Conservation (phyloP, 192 early-diverging fungal species). For the Funneliformis mosseae region DNA sequence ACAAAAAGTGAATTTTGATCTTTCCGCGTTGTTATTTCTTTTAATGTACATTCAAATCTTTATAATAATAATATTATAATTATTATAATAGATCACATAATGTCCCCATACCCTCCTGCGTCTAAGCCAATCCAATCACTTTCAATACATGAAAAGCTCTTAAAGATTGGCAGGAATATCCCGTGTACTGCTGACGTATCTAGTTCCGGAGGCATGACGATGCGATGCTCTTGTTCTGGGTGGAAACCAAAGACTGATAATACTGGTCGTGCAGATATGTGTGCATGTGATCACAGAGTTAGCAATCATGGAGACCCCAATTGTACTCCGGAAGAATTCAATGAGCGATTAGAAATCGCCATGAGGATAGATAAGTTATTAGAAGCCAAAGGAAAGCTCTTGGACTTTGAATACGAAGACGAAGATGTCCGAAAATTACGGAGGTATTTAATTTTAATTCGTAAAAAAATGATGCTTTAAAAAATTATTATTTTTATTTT, state of each 20-base stretch:
- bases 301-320: slow-evolving; percentile 49
- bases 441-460: slow-evolving; percentile 37
- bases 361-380: slow-evolving; percentile 52
- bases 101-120: slow-evolving; percentile 40
- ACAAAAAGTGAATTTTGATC: too few species aligned
- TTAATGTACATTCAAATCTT: too few species aligned
- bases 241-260: slow-evolving; percentile 50
- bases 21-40: too few species aligned
- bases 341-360: slow-evolving; percentile 50
- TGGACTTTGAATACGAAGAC: slow-evolving; percentile 56
- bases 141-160: slow-evolving; percentile 46
- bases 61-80: too few species aligned
- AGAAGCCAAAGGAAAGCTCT: slow-evolving; percentile 55
- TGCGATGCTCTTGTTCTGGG: slow-evolving; percentile 49
- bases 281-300: slow-evolving; percentile 52
- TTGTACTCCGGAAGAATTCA: slow-evolving; percentile 41
- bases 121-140: slow-evolving; percentile 38
- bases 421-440: slow-evolving; percentile 50
- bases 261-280: slow-evolving; percentile 40
- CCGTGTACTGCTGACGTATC: slow-evolving; percentile 40
- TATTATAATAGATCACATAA: background rate
- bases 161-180: slow-evolving; percentile 52
- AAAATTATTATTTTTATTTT: background rate
- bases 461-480: background rate
- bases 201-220: background rate